Evolutionary conservation across 73 alveolate genomes (phyloP), one percentile per base, ranked within the genome.

Genomic region (Strombidium stylifer): DNA sequence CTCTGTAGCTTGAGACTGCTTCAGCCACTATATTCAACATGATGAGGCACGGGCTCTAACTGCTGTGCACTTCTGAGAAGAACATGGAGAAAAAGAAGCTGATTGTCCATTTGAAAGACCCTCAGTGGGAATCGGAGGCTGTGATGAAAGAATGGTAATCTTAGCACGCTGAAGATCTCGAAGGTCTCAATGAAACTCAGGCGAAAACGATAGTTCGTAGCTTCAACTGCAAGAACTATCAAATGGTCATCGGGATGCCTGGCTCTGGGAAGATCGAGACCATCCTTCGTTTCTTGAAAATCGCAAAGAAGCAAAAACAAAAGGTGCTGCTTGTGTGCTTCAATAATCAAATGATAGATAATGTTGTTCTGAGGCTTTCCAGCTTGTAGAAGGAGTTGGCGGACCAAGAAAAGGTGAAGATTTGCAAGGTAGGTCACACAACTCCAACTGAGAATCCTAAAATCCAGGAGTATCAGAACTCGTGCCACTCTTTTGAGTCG

Each of bases 201-300:
- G n/a, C 12, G 14, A 37, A 24, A 12, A 64, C 73, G n/a, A 54
- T 69, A 2, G 5, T 12, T 3, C 35, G 37, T 25, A 24, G 58
- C 11, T 37, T 20, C 32, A 8, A 11, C 39, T 20, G 53, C 26
- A 25, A 36, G 12, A 62, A 52, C 27, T 68, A 41, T 24, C 71
- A 77, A 20, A 51, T 77, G 51, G 44, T 77, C 37, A 19, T 24
- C 1, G 89, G 83, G 19, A 60, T 42, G n/a, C 80, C 77, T 0
- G 73, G 57, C 26, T 32, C 83, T 6, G 89, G 89, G 23, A 67
- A 67, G 50, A 46, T 10, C 14, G 56, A 52, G 11, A 54, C 51
- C 24, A 30, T 77, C 0, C 15, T 42, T 0, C n/a, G 48, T n/a
- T 16, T 77, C 49, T 64, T 77, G 5, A 16, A 39, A 41, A 31